Conservation (phyloP, 805 yeast genomes). For the Huiozyma sinensis region DNA sequence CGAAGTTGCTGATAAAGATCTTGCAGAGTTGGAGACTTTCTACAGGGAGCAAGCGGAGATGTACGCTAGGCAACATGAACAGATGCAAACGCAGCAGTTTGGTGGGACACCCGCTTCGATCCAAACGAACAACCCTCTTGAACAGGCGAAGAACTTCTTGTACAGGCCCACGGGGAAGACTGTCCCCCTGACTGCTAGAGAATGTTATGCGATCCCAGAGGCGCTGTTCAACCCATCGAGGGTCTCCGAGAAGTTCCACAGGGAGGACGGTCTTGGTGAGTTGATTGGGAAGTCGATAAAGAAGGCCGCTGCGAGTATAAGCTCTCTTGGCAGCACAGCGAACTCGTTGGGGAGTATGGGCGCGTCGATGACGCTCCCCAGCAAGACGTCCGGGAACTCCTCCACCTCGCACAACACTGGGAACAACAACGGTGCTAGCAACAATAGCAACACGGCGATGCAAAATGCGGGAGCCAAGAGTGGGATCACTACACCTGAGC, state of each 20-base stretch:
- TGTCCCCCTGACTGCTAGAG: constrained; percentile 14
- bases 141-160: constrained; percentile 15
- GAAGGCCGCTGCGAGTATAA: constrained; percentile 20
- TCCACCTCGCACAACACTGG: not conserved
- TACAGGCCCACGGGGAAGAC: constrained; percentile 11
- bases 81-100: constrained; percentile 8
- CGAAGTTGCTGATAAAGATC: constrained; percentile 20
- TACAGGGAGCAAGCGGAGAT: constrained; percentile 17
- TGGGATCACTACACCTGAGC: constrained; percentile 16
- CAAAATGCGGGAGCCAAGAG: not conserved
- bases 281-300: constrained; percentile 18
- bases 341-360: not conserved
- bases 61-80: constrained; percentile 12
- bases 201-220: constrained; percentile 20
- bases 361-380: not conserved
- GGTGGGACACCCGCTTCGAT: constrained; percentile 3
- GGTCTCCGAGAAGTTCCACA: constrained; percentile 10
- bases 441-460: not conserved
- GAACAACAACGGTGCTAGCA: not conserved
- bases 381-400: not conserved
- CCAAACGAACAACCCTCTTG: constrained; percentile 12
- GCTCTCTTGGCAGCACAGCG: constrained; percentile 1
- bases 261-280: constrained; percentile 21
- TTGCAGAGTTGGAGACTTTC: constrained; percentile 16
- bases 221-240: constrained; percentile 21